A percentile compares a stretch with the other conserved stretches of the same genome.
Conservation (phyloP, 1,284 basidiomycete genomes). For the Clitocybe nebularis region DNA sequence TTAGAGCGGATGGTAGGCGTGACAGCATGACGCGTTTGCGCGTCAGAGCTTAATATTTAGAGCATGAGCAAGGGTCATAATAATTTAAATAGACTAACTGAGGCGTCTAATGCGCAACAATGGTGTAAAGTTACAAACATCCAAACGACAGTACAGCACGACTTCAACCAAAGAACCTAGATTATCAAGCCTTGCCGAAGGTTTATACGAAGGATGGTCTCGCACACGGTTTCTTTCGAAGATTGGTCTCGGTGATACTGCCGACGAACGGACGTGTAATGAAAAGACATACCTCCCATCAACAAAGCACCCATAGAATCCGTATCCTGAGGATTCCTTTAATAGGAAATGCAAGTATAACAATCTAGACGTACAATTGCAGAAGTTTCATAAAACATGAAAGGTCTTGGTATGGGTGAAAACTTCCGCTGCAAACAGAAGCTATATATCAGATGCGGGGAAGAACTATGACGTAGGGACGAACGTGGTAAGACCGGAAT, state of each 20-base stretch:
- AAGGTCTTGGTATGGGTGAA: slow-evolving; percentile 41
- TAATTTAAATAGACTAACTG: neutral
- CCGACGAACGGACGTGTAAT: too few relatives aligned
- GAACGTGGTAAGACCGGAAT: slow-evolving; percentile 39
- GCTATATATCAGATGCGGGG: slow-evolving; percentile 5
- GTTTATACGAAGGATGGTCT: slow-evolving; percentile 18
- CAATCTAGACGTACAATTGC: slow-evolving; percentile 32
- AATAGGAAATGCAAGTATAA: neutral
- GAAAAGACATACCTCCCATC: slow-evolving; percentile 23
- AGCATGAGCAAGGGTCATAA: neutral
- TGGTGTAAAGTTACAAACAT: too few relatives aligned
- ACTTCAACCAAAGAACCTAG: slow-evolving; percentile 1
- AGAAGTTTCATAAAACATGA: slow-evolving; percentile 49
- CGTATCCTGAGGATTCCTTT: slow-evolving; percentile 30
- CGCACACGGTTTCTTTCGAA: slow-evolving; percentile 12
- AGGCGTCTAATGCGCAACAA: too few relatives aligned
- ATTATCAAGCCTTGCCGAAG: slow-evolving; percentile 16
- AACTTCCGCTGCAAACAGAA: slow-evolving; percentile 33
- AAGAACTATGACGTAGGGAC: neutral
- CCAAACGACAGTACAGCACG: too few relatives aligned
- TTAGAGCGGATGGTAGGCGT: too few relatives aligned
- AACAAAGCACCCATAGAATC: slow-evolving; percentile 33
- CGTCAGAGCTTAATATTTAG: too few relatives aligned
- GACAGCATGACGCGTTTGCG: too few relatives aligned
- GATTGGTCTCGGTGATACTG: neutral